phyloP scores from a whole-genome alignment of 225 moss, liverwort and hornwort genomes.

The Polytrichum formosum region DNA sequence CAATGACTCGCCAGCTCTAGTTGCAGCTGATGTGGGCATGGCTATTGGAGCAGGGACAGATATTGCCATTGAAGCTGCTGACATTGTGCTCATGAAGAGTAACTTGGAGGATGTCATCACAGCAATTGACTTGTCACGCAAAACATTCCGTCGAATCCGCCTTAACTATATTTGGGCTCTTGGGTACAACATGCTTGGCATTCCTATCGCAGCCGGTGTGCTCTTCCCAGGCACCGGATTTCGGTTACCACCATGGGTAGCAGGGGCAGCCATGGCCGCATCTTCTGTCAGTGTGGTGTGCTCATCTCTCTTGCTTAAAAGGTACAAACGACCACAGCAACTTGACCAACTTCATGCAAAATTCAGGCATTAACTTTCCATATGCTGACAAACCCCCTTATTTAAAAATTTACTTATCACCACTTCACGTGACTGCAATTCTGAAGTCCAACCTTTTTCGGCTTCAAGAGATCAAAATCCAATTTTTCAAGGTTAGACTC shows the following conservation, averaged over 20 bases:
- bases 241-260: conserved; percentile 92
- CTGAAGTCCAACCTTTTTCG: no score
- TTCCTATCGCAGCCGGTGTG: conserved; percentile 82
- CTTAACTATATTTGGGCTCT: conserved; percentile 94
- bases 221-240: conserved; percentile 72
- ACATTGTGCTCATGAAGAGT: conserved; percentile 94
- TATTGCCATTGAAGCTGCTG: conserved; percentile 94
- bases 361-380: neutral
- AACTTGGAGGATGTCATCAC: conserved; percentile 94
- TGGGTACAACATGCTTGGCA: conserved; percentile 88
- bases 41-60: conserved; percentile 98
- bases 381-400: neutral
- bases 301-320: conserved; percentile 87
- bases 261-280: conserved; percentile 95
- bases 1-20: conserved; percentile 93
- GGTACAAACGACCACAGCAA: conserved; percentile 66
- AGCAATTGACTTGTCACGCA: conserved; percentile 80
- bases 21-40: conserved; percentile 97
- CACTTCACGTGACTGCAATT: no score
- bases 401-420: neutral
- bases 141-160: conserved; percentile 72
- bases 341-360: conserved; percentile 33
- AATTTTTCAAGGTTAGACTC: no score
- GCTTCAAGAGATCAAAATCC: no score
- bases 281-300: conserved; percentile 93